Evolutionary conservation across 139 green algal genomes (phyloP).

Genomic region (Chlorella sp.): DNA sequence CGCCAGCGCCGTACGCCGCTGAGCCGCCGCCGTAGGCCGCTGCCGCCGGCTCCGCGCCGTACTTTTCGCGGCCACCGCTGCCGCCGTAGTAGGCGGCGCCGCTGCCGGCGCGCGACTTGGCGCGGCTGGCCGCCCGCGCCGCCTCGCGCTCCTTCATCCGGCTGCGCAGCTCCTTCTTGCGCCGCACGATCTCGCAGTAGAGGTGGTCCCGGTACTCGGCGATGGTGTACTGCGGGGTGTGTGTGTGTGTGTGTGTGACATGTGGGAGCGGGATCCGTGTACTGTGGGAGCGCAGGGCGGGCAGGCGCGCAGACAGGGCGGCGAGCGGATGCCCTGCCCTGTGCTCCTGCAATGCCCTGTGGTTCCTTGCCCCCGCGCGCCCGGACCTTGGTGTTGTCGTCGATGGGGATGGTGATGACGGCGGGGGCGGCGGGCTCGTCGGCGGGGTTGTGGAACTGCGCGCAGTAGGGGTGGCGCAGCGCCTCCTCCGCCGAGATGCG

Average conservation of each 20-base stretch:
- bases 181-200: slow-evolving; percentile 88
- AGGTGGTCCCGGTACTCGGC: slow-evolving; percentile 81
- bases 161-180: slow-evolving; percentile 80
- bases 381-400: slow-evolving; percentile 93
- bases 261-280: background rate
- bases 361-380: background rate
- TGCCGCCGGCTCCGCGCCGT: no score
- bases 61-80: background rate
- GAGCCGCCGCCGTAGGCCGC: background rate
- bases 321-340: background rate
- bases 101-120: slow-evolving; percentile 16
- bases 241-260: no score
- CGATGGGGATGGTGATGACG: slow-evolving; percentile 89
- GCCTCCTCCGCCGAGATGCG: slow-evolving; percentile 86
- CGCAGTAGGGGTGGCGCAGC: slow-evolving; percentile 93
- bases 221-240: slow-evolving; percentile 58
- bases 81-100: background rate
- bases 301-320: no score
- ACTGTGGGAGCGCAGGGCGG: no score
- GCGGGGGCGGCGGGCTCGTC: slow-evolving; percentile 78
- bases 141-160: slow-evolving; percentile 61
- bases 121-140: slow-evolving; percentile 10
- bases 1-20: no score
- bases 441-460: slow-evolving; percentile 89
- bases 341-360: background rate